These are phyloP conservation scores for Populus hybrid DNA, from an alignment of 441 rosid species.

Conservation along the genomic window DNA sequence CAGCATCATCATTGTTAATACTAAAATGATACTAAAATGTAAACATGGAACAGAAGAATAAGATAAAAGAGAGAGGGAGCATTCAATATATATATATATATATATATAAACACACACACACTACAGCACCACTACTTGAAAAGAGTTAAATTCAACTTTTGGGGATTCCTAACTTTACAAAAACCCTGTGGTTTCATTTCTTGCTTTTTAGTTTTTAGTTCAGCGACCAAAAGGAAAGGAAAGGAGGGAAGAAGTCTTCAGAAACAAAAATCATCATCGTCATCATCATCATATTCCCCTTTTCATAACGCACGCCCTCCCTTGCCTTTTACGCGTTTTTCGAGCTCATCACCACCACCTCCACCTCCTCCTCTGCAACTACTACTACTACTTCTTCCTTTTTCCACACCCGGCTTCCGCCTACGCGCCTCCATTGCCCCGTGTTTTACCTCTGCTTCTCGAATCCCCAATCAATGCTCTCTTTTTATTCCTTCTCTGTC, in stretches of 20 bases:
- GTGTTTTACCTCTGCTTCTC: slow-evolving; percentile 2
- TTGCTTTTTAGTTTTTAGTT: not conserved
- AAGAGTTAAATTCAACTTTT: slow-evolving; percentile 8
- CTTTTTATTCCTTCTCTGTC: too few relatives aligned
- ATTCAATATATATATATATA: not conserved
- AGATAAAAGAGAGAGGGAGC: not conserved
- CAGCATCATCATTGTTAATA: not conserved
- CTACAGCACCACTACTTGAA: not conserved
- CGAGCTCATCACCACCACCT: slow-evolving; percentile 13
- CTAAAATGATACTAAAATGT: too few relatives aligned
- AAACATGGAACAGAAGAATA: not conserved
- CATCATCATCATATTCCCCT: slow-evolving; percentile 33
- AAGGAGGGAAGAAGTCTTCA: not conserved
- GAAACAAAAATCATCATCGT: slow-evolving; percentile 20
- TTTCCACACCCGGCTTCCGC: not conserved
- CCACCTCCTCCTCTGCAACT: not conserved
- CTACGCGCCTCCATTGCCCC: not conserved
- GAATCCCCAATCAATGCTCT: not conserved
- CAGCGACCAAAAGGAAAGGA: not conserved
- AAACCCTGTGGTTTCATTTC: not conserved
- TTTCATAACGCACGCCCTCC: slow-evolving; percentile 69
- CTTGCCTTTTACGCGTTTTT: slow-evolving; percentile 66
- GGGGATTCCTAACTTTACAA: slow-evolving; percentile 29
- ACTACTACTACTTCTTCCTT: not conserved
- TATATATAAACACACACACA: too few relatives aligned